phyloP scores from a whole-genome alignment of 2,329 filamentous ascomycete genomes.

The Clarireedia paspali region DNA sequence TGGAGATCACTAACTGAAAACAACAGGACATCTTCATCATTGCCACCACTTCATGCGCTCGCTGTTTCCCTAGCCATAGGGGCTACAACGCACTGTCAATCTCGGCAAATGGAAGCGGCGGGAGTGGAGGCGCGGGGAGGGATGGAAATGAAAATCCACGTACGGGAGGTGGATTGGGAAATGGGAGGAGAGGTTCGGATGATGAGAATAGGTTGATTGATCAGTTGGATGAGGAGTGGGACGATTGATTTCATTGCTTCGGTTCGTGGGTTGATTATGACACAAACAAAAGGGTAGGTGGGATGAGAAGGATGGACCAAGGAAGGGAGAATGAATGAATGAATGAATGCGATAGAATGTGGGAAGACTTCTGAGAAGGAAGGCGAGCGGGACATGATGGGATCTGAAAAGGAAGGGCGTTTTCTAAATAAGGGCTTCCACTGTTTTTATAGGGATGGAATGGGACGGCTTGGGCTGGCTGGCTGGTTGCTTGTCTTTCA shows the following conservation, averaged over 20 bases:
- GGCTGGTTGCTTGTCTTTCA: not conserved
- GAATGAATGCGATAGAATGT: too few relatives aligned
- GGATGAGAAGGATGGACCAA: not conserved
- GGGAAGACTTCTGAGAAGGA: too few relatives aligned
- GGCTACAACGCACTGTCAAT: slow-evolving; percentile 60
- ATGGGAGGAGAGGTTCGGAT: slow-evolving; percentile 38
- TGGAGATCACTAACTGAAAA: too few relatives aligned
- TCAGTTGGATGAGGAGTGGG: slow-evolving; percentile 95
- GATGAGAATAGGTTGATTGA: slow-evolving; percentile 94
- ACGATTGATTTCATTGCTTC: slow-evolving; percentile 47
- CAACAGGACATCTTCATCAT: slow-evolving; percentile 59
- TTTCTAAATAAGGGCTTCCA: not conserved
- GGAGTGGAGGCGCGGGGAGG: not conserved
- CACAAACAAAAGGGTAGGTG: not conserved
- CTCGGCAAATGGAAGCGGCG: slow-evolving; percentile 41
- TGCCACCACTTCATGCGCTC: slow-evolving; percentile 59
- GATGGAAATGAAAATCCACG: not conserved
- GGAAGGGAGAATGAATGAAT: not conserved
- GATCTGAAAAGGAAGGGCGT: not conserved
- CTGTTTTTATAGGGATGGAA: not conserved
- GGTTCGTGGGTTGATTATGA: too few relatives aligned
- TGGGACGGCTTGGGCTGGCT: not conserved
- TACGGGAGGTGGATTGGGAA: slow-evolving; percentile 9
- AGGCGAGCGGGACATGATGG: not conserved
- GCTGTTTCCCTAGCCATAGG: slow-evolving; percentile 54